These are phyloP conservation scores for Solanum sejunctum DNA, from an alignment of 257 asterid species.

Conservation along the genomic window DNA sequence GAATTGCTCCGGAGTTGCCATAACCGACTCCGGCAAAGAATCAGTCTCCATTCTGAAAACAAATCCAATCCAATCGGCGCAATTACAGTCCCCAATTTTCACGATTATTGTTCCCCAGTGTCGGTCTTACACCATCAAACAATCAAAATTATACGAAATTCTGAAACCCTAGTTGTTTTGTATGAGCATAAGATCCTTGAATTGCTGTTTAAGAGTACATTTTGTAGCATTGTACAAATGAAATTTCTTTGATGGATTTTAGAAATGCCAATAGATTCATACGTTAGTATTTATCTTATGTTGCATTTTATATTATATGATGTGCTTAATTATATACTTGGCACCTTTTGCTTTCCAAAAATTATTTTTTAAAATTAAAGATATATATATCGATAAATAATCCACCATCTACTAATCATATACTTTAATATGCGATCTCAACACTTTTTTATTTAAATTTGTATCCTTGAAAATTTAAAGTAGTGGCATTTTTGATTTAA, in stretches of 20 bases:
- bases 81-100: slow-evolving; percentile 1
- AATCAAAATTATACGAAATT: neutral
- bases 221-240: neutral
- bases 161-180: neutral
- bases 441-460: too few relatives aligned
- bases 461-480: too few relatives aligned
- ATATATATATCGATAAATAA: too few relatives aligned
- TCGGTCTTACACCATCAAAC: neutral
- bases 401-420: too few relatives aligned
- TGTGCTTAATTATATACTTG: too few relatives aligned
- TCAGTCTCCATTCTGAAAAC: slow-evolving; percentile 55
- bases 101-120: neutral
- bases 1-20: slow-evolving; percentile 25
- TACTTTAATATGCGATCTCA: too few relatives aligned
- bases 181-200: neutral
- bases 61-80: slow-evolving; percentile 45
- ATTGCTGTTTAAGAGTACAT: neutral
- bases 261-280: neutral
- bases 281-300: neutral
- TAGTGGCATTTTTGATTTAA: too few relatives aligned
- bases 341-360: too few relatives aligned
- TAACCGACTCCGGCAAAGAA: slow-evolving; percentile 19
- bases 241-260: neutral
- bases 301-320: too few relatives aligned
- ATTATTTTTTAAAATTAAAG: too few relatives aligned